Percentiles rank a stretch among this genome's conserved stretches.
Evolutionary conservation across 495 filamentous ascomycete genomes (phyloP).

Genomic region (Penicillium salamii): DNA sequence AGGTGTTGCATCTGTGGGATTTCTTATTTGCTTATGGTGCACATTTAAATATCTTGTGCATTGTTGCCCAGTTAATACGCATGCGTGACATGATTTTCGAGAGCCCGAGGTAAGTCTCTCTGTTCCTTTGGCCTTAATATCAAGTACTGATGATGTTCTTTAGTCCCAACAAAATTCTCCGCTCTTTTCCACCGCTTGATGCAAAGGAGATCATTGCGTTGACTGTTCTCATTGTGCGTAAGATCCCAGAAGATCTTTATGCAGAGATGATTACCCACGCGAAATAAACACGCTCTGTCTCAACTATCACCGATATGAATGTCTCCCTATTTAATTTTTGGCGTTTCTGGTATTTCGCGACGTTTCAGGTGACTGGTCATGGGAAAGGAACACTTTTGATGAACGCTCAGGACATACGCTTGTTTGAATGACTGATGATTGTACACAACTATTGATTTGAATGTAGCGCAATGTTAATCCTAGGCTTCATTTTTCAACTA

Average conservation of each 20-base stretch:
- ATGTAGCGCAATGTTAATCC: too few species aligned
- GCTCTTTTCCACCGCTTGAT: constrained; percentile 83
- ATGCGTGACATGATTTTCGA: constrained; percentile 80
- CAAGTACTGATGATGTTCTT: too few species aligned
- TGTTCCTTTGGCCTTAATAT: constrained; percentile 53
- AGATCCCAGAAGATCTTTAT: constrained; percentile 87
- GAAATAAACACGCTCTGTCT: constrained; percentile 44
- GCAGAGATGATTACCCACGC: constrained; percentile 85
- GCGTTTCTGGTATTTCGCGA: constrained; percentile 17
- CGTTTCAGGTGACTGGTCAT: constrained; percentile 3
- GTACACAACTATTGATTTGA: background rate
- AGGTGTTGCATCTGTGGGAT: constrained; percentile 95
- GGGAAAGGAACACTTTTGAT: constrained; percentile 15
- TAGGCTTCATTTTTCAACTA: too few species aligned
- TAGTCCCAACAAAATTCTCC: constrained; percentile 87
- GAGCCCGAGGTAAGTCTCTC: constrained; percentile 67
- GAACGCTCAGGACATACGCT: constrained; percentile 15
- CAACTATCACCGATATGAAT: background rate
- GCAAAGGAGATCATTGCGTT: constrained; percentile 77
- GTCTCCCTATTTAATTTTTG: constrained; percentile 9
- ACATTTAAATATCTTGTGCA: constrained; percentile 93
- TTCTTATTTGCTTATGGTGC: constrained; percentile 94
- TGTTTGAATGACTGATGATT: constrained; percentile 27
- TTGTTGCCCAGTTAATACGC: constrained; percentile 91
- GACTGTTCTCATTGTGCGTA: constrained; percentile 74